Conservation (phyloP, 352 stramenopile genomes). For the Phytopythium delawarense region DNA sequence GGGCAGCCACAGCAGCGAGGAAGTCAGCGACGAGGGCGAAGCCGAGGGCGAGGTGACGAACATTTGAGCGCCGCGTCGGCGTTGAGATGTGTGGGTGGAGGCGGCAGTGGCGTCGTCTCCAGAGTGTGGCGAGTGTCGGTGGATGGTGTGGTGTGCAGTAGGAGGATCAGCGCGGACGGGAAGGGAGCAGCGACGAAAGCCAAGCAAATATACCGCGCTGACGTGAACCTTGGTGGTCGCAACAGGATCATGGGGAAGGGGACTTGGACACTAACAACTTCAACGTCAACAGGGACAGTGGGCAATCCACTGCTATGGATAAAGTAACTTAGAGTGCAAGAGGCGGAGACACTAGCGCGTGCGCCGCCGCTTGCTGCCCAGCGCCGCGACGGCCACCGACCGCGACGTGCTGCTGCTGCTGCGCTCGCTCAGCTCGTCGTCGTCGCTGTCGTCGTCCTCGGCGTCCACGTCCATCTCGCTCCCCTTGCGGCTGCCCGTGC, state of each 20-base stretch:
- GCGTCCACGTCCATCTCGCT: slow-evolving; percentile 5
- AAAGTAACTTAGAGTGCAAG: not conserved
- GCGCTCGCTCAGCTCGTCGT: slow-evolving; percentile 18
- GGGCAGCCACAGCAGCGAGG: slow-evolving; percentile 54
- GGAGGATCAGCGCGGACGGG: not conserved
- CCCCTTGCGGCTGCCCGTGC: not conserved
- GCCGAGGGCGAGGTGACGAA: slow-evolving; percentile 24
- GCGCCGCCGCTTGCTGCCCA: slow-evolving; percentile 13
- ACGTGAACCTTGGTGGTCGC: too few relatives aligned
- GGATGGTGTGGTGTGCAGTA: not conserved
- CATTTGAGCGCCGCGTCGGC: slow-evolving; percentile 18
- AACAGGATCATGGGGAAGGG: too few relatives aligned
- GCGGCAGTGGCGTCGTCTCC: not conserved
- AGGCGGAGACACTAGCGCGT: not conserved
- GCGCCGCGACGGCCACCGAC: slow-evolving; percentile 14
- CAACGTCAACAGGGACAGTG: not conserved
- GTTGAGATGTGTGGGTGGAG: too few relatives aligned
- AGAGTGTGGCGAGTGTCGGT: not conserved
- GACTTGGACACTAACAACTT: too few relatives aligned
- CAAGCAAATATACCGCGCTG: not conserved
- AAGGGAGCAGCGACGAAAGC: not conserved
- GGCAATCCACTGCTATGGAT: not conserved
- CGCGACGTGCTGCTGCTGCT: slow-evolving; percentile 21
- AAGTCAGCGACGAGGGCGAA: slow-evolving; percentile 55
- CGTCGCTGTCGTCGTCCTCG: not conserved